Evolutionary conservation across 768 basidiomycete genomes (phyloP).

Genomic region (Chlorophyllum brunneum): DNA sequence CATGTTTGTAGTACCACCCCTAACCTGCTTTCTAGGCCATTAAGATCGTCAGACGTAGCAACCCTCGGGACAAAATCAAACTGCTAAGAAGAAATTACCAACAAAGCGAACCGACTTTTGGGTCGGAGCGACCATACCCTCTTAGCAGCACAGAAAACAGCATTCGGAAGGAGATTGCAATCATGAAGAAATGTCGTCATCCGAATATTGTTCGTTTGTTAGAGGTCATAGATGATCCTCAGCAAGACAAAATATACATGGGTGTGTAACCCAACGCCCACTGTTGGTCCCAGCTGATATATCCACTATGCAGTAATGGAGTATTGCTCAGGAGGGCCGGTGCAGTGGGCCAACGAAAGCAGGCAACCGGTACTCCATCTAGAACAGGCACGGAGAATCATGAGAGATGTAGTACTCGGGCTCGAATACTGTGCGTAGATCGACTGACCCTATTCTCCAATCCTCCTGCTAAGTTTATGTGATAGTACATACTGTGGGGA

Average conservation of each 20-base stretch:
- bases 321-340: constrained; percentile 37
- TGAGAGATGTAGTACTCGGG: constrained; percentile 38
- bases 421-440: constrained; percentile 38
- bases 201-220: constrained; percentile 74
- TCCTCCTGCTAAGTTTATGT: not conserved
- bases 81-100: constrained; percentile 40
- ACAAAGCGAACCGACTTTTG: constrained; percentile 17
- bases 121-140: constrained; percentile 20
- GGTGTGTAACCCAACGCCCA: constrained; percentile 41
- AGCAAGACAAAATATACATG: constrained; percentile 80
- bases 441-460: not conserved
- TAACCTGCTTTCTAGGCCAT: constrained; percentile 47
- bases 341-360: constrained; percentile 32
- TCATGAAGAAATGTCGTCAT: constrained; percentile 86
- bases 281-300: not conserved
- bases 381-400: constrained; percentile 35
- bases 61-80: constrained; percentile 63
- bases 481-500: constrained; percentile 41
- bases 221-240: constrained; percentile 88
- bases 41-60: constrained; percentile 63
- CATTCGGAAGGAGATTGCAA: constrained; percentile 83
- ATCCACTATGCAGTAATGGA: constrained; percentile 31
- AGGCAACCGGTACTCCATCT: constrained; percentile 30
- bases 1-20: not conserved
- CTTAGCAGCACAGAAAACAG: constrained; percentile 66